Evolutionary conservation across 192 early-diverging fungal species (phyloP), one percentile per base, ranked within the genome.

Genomic region (Backusella circina): DNA sequence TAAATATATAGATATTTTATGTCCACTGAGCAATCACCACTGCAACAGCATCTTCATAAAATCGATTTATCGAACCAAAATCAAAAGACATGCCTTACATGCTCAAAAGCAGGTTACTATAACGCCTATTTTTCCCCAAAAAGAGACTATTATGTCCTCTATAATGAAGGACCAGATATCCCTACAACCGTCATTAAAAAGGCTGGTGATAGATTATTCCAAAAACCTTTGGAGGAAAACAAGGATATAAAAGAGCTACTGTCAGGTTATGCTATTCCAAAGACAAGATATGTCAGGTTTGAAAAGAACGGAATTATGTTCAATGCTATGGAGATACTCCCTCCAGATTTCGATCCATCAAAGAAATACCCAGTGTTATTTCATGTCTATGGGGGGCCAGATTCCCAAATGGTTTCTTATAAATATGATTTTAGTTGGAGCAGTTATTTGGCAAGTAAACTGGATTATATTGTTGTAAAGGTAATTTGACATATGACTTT

Each of bases 321-420:
- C 10, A 96, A 96, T 80, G 93, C 90, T 15, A 89, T 92, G 84
- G 88, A 93, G 44, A 89, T 90, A 18, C 86, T 91, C 30, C 96
- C 96, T 64, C 89, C 91, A 15, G 86, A 88, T 64, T 97, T 98
- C 77, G 88, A 96, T 72, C 75, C 77, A 28, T 76, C 75, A 16
- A 82, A 87, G 36, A 90, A 91, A 77, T 95, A 99, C 73, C 95
- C 95, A 26, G 91, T 98, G 3, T 76, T 98, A 51, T 91, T 99
- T 82, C 82, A 87, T 73, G 91, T 96, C 9, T 93, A 96, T 78
- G 96, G 95, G n/a, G 97, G 97, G 3, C 97, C 97, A n/a, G 87
- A 87, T 74, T 95, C 94, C 33, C 97, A 99, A 83, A 75, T 90
- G 50, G 94, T 93, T 15, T 84, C 86, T 57, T 85, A 84, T 2